These are phyloP conservation scores for Cladosporium sp. DNA, from an alignment of 2,329 filamentous ascomycete species.

Conservation along the genomic window DNA sequence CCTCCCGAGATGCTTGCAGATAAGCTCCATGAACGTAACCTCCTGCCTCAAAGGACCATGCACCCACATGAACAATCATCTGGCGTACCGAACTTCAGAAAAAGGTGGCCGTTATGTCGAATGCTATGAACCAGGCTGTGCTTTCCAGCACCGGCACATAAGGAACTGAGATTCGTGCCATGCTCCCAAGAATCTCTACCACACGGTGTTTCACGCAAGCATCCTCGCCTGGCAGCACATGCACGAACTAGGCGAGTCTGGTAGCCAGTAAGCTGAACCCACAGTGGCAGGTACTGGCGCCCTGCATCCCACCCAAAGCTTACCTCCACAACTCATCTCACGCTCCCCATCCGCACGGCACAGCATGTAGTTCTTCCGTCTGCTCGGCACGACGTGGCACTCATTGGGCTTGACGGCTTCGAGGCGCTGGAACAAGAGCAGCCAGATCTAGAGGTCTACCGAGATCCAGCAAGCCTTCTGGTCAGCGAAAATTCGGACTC, in stretches of 20 bases:
- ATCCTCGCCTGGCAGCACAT: not conserved
- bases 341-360: conserved; percentile 10
- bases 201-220: not conserved
- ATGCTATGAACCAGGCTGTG: not conserved
- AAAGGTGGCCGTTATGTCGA: not conserved
- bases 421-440: not conserved
- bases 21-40: not conserved
- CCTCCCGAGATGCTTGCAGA: not conserved
- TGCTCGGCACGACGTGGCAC: not conserved
- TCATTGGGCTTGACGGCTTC: not conserved
- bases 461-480: conserved; percentile 3
- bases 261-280: not conserved
- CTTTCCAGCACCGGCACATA: not conserved
- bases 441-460: not conserved
- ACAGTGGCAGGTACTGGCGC: not conserved
- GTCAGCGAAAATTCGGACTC: not conserved
- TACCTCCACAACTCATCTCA: not conserved
- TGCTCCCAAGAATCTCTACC: not conserved
- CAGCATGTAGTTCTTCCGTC: conserved; percentile 4
- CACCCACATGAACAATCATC: not conserved
- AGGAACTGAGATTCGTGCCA: not conserved
- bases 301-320: conserved; percentile 13
- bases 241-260: not conserved
- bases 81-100: not conserved
- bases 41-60: not conserved